phyloP scores from a whole-genome alignment of 306 rosid species.

The Castanopsis chinensis region DNA sequence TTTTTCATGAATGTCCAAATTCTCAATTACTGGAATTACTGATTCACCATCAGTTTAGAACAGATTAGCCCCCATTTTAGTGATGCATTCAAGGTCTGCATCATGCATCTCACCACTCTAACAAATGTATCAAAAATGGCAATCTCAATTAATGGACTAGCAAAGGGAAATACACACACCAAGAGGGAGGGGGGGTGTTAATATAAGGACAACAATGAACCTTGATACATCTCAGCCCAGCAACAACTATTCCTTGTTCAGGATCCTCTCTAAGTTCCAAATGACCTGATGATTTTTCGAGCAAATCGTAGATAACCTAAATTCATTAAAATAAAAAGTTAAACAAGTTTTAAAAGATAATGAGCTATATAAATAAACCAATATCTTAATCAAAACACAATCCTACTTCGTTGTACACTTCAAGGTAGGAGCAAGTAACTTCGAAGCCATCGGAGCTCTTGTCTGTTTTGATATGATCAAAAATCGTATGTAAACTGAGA shows the following conservation, averaged over 20 bases:
- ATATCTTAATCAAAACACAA: neutral
- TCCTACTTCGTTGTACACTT: conserved; percentile 59
- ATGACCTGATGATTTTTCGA: conserved; percentile 62
- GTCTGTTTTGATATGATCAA: conserved; percentile 48
- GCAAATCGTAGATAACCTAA: conserved; percentile 66
- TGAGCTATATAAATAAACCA: neutral
- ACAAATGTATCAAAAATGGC: neutral
- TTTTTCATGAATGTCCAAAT: neutral
- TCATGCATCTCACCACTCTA: neutral
- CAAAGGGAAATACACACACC: neutral
- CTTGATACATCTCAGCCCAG: conserved; percentile 61
- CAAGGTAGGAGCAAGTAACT: conserved; percentile 66
- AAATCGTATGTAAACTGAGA: conserved; percentile 55
- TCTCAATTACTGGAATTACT: neutral
- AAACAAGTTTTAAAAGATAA: neutral
- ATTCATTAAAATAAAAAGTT: conserved; percentile 6
- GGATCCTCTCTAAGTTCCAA: conserved; percentile 73
- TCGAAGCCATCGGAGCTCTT: conserved; percentile 52
- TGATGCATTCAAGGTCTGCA: neutral
- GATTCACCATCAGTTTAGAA: neutral
- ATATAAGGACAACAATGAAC: conserved; percentile 25
- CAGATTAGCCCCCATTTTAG: neutral
- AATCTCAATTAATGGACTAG: neutral
- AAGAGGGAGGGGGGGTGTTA: too few relatives aligned
- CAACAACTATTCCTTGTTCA: conserved; percentile 55